Conservation (phyloP, 352 stramenopile genomes). For the Blastocystis hominis region DNA sequence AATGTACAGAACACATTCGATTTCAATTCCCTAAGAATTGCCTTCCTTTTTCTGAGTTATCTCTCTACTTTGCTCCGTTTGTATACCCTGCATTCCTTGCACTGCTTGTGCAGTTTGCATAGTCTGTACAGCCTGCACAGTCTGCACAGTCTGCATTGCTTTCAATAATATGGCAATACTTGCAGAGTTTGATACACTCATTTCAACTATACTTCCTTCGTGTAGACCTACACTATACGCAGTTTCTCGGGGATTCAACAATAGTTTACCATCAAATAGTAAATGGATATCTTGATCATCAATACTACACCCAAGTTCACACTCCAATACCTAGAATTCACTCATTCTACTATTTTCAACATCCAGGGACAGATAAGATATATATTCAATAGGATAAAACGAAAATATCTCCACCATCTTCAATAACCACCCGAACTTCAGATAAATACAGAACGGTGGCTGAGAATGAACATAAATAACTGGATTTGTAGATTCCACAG, state of each 20-base stretch:
- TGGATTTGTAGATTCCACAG: not conserved
- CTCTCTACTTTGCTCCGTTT: too few relatives aligned
- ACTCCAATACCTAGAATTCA: not conserved
- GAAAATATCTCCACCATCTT: not conserved
- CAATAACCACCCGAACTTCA: slow-evolving; percentile 36
- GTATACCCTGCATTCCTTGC: too few relatives aligned
- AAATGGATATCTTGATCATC: not conserved
- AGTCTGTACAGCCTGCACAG: too few relatives aligned
- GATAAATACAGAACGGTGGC: not conserved
- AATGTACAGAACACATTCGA: too few relatives aligned
- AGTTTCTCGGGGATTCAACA: not conserved
- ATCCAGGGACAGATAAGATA: not conserved
- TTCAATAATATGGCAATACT: not conserved
- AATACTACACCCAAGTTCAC: not conserved
- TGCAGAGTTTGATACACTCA: not conserved
- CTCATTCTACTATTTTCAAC: not conserved
- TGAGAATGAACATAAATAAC: slow-evolving; percentile 16
- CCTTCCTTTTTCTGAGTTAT: too few relatives aligned
- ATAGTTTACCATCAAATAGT: not conserved
- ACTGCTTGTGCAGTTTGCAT: too few relatives aligned
- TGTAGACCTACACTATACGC: not conserved
- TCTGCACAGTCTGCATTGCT: not conserved
- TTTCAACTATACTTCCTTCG: slow-evolving; percentile 34
- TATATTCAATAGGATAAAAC: slow-evolving; percentile 36
- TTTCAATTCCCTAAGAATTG: too few relatives aligned